Percentiles rank a stretch among this genome's conserved stretches.
These are phyloP conservation scores for Apiotrichum laibachii DNA, from an alignment of 1,284 basidiomycete species.

Conservation along the genomic window DNA sequence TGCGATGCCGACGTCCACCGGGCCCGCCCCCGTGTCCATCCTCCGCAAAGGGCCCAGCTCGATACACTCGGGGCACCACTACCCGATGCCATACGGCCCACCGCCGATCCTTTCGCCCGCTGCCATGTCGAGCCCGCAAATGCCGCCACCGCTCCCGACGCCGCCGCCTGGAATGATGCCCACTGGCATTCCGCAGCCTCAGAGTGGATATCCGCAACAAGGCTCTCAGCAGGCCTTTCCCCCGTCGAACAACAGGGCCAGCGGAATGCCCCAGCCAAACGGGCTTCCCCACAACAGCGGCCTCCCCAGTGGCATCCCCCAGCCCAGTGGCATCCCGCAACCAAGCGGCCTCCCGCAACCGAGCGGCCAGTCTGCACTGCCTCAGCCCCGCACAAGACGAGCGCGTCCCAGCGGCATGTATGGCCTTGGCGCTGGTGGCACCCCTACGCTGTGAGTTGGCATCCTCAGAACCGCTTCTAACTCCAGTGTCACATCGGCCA, in stretches of 20 bases:
- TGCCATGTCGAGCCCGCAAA: neutral
- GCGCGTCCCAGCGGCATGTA: constrained; percentile 4
- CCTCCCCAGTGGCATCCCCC: neutral
- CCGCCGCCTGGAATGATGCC: too few species aligned
- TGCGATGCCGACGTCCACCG: neutral
- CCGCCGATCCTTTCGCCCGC: neutral
- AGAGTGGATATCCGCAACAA: neutral
- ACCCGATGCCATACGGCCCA: neutral
- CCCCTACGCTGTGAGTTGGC: neutral
- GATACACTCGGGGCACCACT: neutral
- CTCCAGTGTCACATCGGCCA: too few species aligned
- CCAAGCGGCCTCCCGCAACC: neutral
- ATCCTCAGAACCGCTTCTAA: neutral
- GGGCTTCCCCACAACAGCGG: neutral
- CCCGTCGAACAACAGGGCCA: neutral
- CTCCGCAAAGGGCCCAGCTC: neutral
- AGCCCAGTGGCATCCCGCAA: neutral
- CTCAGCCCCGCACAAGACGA: neutral
- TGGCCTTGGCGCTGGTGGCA: neutral
- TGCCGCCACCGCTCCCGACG: neutral
- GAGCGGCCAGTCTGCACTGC: neutral
- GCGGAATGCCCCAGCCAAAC: neutral
- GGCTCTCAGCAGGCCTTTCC: too few species aligned
- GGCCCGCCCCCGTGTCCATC: neutral
- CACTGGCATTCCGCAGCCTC: too few species aligned